Conservation (phyloP, 805 yeast species). For the Komagataella pseudopastoris region DNA sequence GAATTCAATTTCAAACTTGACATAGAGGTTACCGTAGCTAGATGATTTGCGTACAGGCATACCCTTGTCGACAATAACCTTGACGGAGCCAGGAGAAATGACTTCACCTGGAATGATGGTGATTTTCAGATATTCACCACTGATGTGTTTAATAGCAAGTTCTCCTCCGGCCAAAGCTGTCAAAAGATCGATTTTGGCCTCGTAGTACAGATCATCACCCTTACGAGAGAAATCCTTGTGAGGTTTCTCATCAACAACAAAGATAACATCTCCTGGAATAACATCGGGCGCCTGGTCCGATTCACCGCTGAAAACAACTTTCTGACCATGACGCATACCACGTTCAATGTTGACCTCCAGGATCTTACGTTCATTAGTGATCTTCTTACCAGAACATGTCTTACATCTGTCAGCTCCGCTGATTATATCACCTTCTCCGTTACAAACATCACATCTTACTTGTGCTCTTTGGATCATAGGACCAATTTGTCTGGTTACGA, state of each 20-base stretch:
- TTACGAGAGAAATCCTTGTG: slow-evolving; percentile 75
- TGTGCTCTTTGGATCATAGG: slow-evolving; percentile 98
- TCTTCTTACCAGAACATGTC: slow-evolving; percentile 80
- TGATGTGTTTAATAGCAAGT: slow-evolving; percentile 75
- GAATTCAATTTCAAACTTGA: slow-evolving; percentile 82
- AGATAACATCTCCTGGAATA: slow-evolving; percentile 93
- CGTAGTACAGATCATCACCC: slow-evolving; percentile 77
- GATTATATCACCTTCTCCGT: slow-evolving; percentile 84
- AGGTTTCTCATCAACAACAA: slow-evolving; percentile 82
- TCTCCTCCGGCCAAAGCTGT: slow-evolving; percentile 97
- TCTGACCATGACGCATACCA: slow-evolving; percentile 94
- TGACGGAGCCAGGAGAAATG: slow-evolving; percentile 68
- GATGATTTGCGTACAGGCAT: slow-evolving; percentile 92
- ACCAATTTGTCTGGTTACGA: slow-evolving; percentile 97
- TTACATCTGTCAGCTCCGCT: slow-evolving; percentile 83
- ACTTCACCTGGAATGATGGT: slow-evolving; percentile 85
- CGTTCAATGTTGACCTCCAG: slow-evolving; percentile 90
- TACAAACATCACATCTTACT: slow-evolving; percentile 83
- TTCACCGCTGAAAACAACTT: slow-evolving; percentile 83
- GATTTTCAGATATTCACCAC: slow-evolving; percentile 83
- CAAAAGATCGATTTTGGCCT: slow-evolving; percentile 78
- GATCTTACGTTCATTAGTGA: slow-evolving; percentile 77
- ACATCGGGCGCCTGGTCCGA: slow-evolving; percentile 95
- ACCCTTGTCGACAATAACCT: slow-evolving; percentile 86
- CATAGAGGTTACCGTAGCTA: slow-evolving; percentile 74